Conservation (phyloP, 164 flowering plant genomes). For the Dillenia turbinata region DNA sequence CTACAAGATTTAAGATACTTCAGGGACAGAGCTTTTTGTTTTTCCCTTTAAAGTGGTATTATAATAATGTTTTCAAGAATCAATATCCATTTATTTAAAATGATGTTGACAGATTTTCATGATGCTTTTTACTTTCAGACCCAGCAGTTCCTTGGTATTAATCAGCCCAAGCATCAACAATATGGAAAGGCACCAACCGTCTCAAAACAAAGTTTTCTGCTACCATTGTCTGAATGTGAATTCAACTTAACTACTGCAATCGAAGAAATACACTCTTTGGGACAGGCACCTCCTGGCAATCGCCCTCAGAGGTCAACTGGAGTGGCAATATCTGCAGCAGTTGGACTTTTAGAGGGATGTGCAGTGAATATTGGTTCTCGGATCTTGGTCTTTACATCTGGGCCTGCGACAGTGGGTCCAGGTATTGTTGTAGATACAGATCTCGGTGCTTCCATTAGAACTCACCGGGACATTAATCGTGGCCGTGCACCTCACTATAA, state of each 20-base stretch:
- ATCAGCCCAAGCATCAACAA: conserved; percentile 34
- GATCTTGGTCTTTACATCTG: conserved; percentile 88
- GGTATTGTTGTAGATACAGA: conserved; percentile 74
- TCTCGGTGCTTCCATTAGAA: conserved; percentile 56
- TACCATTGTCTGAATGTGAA: conserved; percentile 79
- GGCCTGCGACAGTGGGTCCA: conserved; percentile 90
- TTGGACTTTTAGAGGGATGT: conserved; percentile 84
- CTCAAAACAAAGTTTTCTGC: conserved; percentile 60
- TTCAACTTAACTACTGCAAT: conserved; percentile 68
- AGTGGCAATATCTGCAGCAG: conserved; percentile 71
- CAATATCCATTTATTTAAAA: too few relatives aligned
- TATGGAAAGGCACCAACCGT: conserved; percentile 33
- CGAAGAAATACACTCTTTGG: conserved; percentile 63
- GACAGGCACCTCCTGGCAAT: conserved; percentile 31
- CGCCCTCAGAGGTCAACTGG: conserved; percentile 83
- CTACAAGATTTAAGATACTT: too few relatives aligned
- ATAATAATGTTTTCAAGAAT: too few relatives aligned
- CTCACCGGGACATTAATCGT: conserved; percentile 60
- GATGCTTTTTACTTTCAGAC: conserved; percentile 31
- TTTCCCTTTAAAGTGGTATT: too few relatives aligned
- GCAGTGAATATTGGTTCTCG: conserved; percentile 51
- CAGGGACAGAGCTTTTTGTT: too few relatives aligned
- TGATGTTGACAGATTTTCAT: neutral
- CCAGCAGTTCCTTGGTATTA: conserved; percentile 54
- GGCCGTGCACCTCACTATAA: conserved; percentile 49